Base-by-base conservation (phyloP, 176 grass and related monocot species). In the Poa annua region DNA sequence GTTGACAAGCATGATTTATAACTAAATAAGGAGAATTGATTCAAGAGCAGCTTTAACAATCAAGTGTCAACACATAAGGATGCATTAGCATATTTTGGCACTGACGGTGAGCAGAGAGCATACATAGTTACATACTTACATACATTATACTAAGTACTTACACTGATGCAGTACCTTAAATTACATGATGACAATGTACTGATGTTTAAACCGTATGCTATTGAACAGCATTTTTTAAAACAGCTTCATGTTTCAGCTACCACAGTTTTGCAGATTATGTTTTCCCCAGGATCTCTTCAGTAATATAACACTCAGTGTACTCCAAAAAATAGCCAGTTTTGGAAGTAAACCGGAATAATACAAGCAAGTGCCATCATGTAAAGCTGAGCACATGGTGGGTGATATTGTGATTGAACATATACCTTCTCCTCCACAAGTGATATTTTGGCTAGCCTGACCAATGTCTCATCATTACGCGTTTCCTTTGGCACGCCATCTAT, bases 401-500 rank as follows among this genome's bases (percentile, higher is more conserved):
- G 71, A 71, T 19, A 55, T 63, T 39, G 56, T 56, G 29, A 29
- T 29, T 29, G 74, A 76, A 44, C 71, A 63, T 74, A 56, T 94
- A 96, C 97, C 97, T 99, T 99, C 86, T 90, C 97, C 70, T 99
- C 93, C 4, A 94, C 85, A 80, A 96, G 87, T 53, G 94, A 80
- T 81, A 99, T 86, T 88, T 94, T 93, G 73, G 91, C 91, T 83
- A 99, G 71, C 82, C 93, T 93, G 74, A 96, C 77, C 84, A 99
- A 76, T 47, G 88, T 78, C 53, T 99, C 93, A 87, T 99, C 97
- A 15, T 83, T 81, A 45, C 91, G 93, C 38, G 91, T 76, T 92
- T 99, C 97, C 86, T 89, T 99, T 39, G 97, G 97, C 57, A 99
- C 93, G 3, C 97, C 97, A 96, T 99, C 97, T 99, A 84, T 49